Evolutionary conservation across 768 basidiomycete species (phyloP), one percentile per base, ranked within the genome.

Genomic region (Psilocybe azurescens): DNA sequence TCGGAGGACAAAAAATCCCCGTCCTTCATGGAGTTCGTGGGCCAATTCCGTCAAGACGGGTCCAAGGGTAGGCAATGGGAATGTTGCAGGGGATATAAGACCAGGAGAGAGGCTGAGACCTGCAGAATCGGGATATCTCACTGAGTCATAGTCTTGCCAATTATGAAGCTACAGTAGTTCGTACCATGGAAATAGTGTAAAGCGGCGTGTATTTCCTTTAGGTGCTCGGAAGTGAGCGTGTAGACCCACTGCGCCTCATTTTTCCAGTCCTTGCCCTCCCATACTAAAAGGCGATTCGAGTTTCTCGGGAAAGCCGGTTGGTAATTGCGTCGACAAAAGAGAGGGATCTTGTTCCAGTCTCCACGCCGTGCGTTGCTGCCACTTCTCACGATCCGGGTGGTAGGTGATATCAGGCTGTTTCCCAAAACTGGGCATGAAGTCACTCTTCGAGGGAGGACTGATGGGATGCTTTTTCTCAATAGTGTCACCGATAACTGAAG

Each of bases 1-100:
- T 30, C 81, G 77, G 18, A 83, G 50, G 49, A 83, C 81, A 65
- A 81, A 81, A 70, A 83, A 83, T 0, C 82, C 82, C 24, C 82
- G 77, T 7, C 81, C 81, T 24, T 69, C 67, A 64, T 81, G 78
- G 6, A 83, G 72, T 58, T 81, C 81, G 4, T 72, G 63, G 3
- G 80, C 72, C 20, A 83, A 73, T n/a, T 62, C 69, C 39, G 68
- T 62, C 3, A 83, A 72, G 7, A 68, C 71, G 6, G 74, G 60
- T 8, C 78, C 74, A 14, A 83, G 71, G 0, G 73, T 79, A 1
- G 82, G 81, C 3, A 84, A 70, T 2, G 81, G 82, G 67, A 83
- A 84, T 1, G 79, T 81, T n/a, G 53, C 49, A 1, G 71, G 67
- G 1, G 71, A 74, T 36, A 78, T 69, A 36, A 71, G 59, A 1